These are phyloP conservation scores for Arabidopsis hybrid DNA, from an alignment of 441 rosid genomes.

Conservation along the genomic window DNA sequence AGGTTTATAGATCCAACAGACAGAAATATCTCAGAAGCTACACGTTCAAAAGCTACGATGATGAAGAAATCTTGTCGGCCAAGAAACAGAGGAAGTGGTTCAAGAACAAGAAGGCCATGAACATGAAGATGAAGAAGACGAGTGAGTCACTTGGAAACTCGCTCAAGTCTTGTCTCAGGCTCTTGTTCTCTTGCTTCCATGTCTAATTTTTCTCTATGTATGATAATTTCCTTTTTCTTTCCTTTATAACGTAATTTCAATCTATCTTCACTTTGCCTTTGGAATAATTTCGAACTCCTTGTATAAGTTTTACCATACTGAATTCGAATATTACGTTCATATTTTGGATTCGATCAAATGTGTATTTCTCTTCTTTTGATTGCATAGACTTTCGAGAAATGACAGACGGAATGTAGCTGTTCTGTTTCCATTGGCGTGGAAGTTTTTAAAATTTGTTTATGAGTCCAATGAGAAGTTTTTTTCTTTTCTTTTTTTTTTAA, in stretches of 20 bases:
- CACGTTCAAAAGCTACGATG: slow-evolving; percentile 37
- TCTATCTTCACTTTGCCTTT: slow-evolving; percentile 19
- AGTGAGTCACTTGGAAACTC: slow-evolving; percentile 41
- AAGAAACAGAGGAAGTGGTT: slow-evolving; percentile 43
- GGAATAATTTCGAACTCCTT: slow-evolving; percentile 35
- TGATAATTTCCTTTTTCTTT: neutral
- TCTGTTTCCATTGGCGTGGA: slow-evolving; percentile 10
- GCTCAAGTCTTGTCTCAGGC: slow-evolving; percentile 40
- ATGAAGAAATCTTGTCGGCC: slow-evolving; percentile 17
- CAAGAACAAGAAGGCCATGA: slow-evolving; percentile 40
- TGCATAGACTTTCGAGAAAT: slow-evolving; percentile 28
- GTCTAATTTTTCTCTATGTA: slow-evolving; percentile 21
- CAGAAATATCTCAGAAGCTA: slow-evolving; percentile 48
- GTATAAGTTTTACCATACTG: slow-evolving; percentile 2
- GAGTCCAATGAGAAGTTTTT: too few relatives aligned
- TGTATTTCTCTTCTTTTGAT: neutral
- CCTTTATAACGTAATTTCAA: neutral
- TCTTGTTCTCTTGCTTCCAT: slow-evolving; percentile 46
- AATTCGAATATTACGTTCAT: slow-evolving; percentile 1
- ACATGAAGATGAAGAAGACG: slow-evolving; percentile 37
- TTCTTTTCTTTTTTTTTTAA: too few relatives aligned
- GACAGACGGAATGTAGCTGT: slow-evolving; percentile 20
- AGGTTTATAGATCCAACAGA: slow-evolving; percentile 42
- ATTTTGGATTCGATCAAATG: neutral
- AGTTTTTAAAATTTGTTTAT: neutral